A percentile compares a stretch with the other conserved stretches of the same genome.
These are phyloP conservation scores for Schizothecium vesticola DNA, from an alignment of 495 filamentous ascomycete genomes.

Conservation along the genomic window DNA sequence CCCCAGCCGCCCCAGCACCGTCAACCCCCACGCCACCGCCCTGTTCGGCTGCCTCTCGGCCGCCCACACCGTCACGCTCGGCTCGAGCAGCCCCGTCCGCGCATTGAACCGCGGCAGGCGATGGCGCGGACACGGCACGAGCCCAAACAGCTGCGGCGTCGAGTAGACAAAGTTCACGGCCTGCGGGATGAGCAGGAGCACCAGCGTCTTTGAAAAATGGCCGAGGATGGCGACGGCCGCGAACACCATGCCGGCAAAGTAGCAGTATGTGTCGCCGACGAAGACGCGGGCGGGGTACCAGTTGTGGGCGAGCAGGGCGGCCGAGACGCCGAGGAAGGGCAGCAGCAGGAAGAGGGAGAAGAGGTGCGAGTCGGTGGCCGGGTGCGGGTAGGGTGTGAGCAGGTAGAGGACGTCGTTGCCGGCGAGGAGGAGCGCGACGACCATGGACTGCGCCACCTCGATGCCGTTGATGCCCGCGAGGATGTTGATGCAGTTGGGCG, in stretches of 20 bases:
- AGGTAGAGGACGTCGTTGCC: constrained; percentile 80
- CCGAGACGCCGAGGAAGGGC: constrained; percentile 87
- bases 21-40: constrained; percentile 55
- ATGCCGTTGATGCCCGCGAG: constrained; percentile 96
- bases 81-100: constrained; percentile 74
- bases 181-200: constrained; percentile 87
- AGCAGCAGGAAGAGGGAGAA: constrained; percentile 93
- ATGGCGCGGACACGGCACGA: constrained; percentile 90
- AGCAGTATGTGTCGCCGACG: constrained; percentile 98
- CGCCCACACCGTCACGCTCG: constrained; percentile 74
- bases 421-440: constrained; percentile 78
- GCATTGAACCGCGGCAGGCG: constrained; percentile 83
- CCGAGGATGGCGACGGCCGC: constrained; percentile 93
- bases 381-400: constrained; percentile 76
- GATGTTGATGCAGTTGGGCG: constrained; percentile 97
- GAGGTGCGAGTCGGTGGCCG: constrained; percentile 89
- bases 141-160: constrained; percentile 76
- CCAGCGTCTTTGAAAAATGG: constrained; percentile 95
- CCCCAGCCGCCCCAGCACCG: constrained; percentile 56
- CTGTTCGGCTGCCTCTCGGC: constrained; percentile 57
- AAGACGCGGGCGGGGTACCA: constrained; percentile 96
- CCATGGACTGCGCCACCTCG: constrained; percentile 88
- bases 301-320: constrained; percentile 84
- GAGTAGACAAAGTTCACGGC: constrained; percentile 97
- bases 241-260: constrained; percentile 98